A percentile compares a stretch with the other conserved stretches of the same genome.
Conservation (phyloP, 2,329 filamentous ascomycete genomes). For the Colletotrichum simmondsii region DNA sequence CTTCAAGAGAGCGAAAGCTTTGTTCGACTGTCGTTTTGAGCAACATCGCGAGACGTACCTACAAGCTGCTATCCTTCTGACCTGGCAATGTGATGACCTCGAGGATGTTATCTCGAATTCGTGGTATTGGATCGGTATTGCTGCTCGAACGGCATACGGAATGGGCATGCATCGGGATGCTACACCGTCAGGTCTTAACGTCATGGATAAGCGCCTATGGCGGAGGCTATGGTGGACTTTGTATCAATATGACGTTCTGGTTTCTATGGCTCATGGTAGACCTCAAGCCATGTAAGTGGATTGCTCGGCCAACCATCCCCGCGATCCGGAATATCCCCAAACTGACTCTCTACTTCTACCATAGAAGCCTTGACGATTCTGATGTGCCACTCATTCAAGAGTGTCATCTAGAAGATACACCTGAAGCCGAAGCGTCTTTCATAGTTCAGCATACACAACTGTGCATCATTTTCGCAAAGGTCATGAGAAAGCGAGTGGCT, state of each 20-base stretch:
- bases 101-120: conserved; percentile 66
- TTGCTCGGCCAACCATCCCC: too few relatives aligned
- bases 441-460: conserved; percentile 60
- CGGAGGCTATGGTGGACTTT: conserved; percentile 53
- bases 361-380: conserved; percentile 59
- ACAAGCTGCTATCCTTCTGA: conserved; percentile 64
- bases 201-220: conserved; percentile 48
- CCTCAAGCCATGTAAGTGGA: conserved; percentile 57
- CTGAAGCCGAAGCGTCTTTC: conserved; percentile 52
- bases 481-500: conserved; percentile 39
- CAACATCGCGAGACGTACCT: conserved; percentile 63
- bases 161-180: conserved; percentile 62
- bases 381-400: conserved; percentile 57
- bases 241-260: conserved; percentile 50
- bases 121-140: conserved; percentile 64
- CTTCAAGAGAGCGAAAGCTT: conserved; percentile 62
- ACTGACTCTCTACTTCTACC: neutral
- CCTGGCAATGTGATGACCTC: conserved; percentile 65
- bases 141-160: conserved; percentile 61
- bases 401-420: conserved; percentile 55
- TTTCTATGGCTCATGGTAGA: conserved; percentile 56
- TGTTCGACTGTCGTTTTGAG: conserved; percentile 65
- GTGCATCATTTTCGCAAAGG: conserved; percentile 59
- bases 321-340: neutral
- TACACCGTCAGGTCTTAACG: conserved; percentile 41